Evolutionary conservation across 768 basidiomycete species (phyloP), one percentile per base, ranked within the genome.

Genomic region (Podaxis sp.): DNA sequence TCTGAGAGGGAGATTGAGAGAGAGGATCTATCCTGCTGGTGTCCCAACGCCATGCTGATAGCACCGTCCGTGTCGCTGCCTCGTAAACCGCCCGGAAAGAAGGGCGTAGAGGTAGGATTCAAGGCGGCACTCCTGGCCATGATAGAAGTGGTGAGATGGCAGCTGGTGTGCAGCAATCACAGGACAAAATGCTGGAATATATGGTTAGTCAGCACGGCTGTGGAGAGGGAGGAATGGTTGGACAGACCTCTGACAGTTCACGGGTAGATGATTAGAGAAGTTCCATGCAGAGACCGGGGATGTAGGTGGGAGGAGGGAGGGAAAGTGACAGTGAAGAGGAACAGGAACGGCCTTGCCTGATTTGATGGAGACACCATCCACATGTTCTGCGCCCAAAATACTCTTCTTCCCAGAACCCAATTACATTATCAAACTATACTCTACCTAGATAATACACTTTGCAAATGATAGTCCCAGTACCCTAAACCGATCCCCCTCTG

Each of bases 51-150:
- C 49, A 82, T 72, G 63, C 76, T 76, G 68, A 71, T 74, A 54
- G 73, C 70, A 53, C 75, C 77, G 58, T 87, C 86, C 63, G 88
- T 85, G 61, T 86, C 87, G 68, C 71, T 77, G 66, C 79, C 70
- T 66, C 86, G 85, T 67, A 84, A 71, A 69, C 79, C 82, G 59
- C 88, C 89, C 64, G 91, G 91, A 73, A 91, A 91, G 82, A 93
- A 93, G 55, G 91, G 91, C 72, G 86, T 86, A 63, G 91, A 93
- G 65, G 90, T 81, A 66, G 91, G 90, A 75, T 93, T 92, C 68
- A 93, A 78, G 63, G 89, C 82, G 69, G 84, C 87, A 69, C 86
- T 90, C 82, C 85, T 86, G 65, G 89, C 86, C 87, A 91, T 90
- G 71, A 75, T 77, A 71, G 66, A 63, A 67, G 66, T 66, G 66